A percentile compares a stretch with the other conserved stretches of the same genome.
Conservation (phyloP, 805 yeast genomes). For the Starmerella tilneyi region DNA sequence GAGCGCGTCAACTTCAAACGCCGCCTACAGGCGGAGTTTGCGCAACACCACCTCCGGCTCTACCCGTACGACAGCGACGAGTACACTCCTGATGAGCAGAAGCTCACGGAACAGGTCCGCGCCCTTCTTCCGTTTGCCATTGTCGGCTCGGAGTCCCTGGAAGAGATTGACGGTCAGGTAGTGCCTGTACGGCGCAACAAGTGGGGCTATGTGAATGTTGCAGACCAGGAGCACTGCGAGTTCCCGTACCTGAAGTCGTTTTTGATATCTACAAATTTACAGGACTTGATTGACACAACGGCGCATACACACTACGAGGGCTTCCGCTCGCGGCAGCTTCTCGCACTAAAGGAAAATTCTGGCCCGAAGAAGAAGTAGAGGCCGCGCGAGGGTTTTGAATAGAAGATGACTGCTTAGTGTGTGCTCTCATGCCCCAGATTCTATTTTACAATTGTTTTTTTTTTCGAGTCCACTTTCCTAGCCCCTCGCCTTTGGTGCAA, state of each 20-base stretch:
- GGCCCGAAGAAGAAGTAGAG: constrained; percentile 22
- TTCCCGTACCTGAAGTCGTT: constrained; percentile 89
- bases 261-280: constrained; percentile 88
- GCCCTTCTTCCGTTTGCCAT: constrained; percentile 74
- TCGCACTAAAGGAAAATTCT: constrained; percentile 77
- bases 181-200: constrained; percentile 85
- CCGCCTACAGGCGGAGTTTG: constrained; percentile 61
- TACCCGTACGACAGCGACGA: constrained; percentile 64
- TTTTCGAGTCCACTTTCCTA: no score
- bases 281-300: constrained; percentile 90
- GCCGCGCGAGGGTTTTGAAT: background rate
- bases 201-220: constrained; percentile 91
- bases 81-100: constrained; percentile 33
- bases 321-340: constrained; percentile 86
- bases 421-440: no score
- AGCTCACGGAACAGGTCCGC: constrained; percentile 29
- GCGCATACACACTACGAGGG: constrained; percentile 79
- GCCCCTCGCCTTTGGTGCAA: no score
- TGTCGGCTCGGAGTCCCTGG: constrained; percentile 77
- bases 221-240: constrained; percentile 91
- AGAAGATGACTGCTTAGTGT: no score
- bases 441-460: no score
- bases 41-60: constrained; percentile 58
- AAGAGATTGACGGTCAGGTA: constrained; percentile 62
- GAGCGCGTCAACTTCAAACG: constrained; percentile 76